Percentiles rank a stretch among this genome's conserved stretches.
phyloP scores from a whole-genome alignment of 495 filamentous ascomycete species.

The Terfezia boudieri region DNA sequence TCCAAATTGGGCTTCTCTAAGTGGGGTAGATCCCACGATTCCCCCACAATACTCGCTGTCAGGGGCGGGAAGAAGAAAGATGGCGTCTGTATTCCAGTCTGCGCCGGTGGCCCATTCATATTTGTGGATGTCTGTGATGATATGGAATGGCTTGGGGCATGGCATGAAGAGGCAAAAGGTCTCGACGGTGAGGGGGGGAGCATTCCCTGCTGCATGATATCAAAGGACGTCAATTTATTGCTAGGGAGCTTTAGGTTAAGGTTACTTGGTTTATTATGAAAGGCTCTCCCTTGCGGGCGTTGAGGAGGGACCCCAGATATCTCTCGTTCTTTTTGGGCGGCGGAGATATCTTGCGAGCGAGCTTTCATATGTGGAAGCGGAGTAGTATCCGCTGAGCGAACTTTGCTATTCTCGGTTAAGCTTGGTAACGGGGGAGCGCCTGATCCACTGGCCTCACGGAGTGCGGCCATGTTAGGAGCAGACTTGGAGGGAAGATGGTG shows the following conservation, averaged over 20 bases:
- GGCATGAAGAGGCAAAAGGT: slow-evolving; percentile 6
- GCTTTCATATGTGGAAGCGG: slow-evolving; percentile 10
- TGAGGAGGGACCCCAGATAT: not conserved
- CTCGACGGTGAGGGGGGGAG: slow-evolving; percentile 12
- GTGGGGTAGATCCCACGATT: slow-evolving; percentile 18
- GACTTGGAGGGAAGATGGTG: slow-evolving; percentile 18
- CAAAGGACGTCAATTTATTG: slow-evolving; percentile 1
- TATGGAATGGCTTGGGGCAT: slow-evolving; percentile 8
- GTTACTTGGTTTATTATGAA: slow-evolving; percentile 8
- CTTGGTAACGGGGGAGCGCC: slow-evolving; percentile 3
- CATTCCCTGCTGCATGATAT: slow-evolving; percentile 6
- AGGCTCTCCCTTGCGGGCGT: not conserved
- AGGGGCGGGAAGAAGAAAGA: slow-evolving; percentile 4
- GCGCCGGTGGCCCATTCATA: slow-evolving; percentile 23
- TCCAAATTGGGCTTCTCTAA: slow-evolving; percentile 25
- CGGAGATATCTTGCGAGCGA: slow-evolving; percentile 14
- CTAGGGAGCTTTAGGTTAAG: slow-evolving; percentile 12
- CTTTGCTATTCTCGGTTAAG: not conserved
- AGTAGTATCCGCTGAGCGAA: slow-evolving; percentile 1
- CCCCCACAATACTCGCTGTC: not conserved
- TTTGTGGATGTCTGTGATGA: slow-evolving; percentile 25
- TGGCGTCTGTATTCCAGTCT: slow-evolving; percentile 1
- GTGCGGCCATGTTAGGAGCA: slow-evolving; percentile 16
- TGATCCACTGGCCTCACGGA: slow-evolving; percentile 3
- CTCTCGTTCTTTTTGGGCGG: not conserved